phyloP scores from a whole-genome alignment of 192 early-diverging fungal species.

The Coemansia brasiliensis region DNA sequence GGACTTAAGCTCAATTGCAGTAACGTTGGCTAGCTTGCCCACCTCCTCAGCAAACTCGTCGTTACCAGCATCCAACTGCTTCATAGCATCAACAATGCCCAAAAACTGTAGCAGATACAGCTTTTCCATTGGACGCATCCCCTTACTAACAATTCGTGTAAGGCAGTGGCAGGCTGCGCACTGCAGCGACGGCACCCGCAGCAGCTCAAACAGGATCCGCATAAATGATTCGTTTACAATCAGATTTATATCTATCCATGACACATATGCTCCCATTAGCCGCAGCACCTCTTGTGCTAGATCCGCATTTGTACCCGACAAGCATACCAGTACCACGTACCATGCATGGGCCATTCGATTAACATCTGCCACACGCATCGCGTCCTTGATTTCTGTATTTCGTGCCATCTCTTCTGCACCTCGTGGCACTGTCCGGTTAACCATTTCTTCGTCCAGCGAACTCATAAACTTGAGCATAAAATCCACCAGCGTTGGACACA shows the following conservation, averaged over 20 bases:
- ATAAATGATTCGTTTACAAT: constrained; percentile 84
- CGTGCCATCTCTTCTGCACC: constrained; percentile 63
- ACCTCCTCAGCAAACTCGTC: constrained; percentile 47
- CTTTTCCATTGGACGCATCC: constrained; percentile 91
- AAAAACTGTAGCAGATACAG: constrained; percentile 80
- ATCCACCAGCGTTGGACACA: constrained; percentile 57
- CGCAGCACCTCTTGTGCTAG: constrained; percentile 68
- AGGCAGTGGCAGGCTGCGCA: constrained; percentile 81
- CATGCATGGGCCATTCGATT: constrained; percentile 69
- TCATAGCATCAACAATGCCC: constrained; percentile 33
- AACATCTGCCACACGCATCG: constrained; percentile 82
- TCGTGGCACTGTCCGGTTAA: constrained; percentile 67
- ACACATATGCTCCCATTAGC: constrained; percentile 85
- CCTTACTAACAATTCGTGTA: constrained; percentile 83
- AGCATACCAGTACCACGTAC: constrained; percentile 69
- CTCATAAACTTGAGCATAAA: constrained; percentile 76
- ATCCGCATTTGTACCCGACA: constrained; percentile 56
- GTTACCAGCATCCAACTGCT: constrained; percentile 37
- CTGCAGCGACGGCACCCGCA: constrained; percentile 62
- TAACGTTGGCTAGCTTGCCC: constrained; percentile 45
- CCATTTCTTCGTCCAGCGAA: constrained; percentile 88
- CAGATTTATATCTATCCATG: constrained; percentile 93
- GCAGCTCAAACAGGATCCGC: constrained; percentile 69
- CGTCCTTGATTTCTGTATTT: constrained; percentile 87
- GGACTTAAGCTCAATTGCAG: constrained; percentile 36